Conservation (phyloP, 2,329 filamentous ascomycete species). For the Cadophora sp. region DNA sequence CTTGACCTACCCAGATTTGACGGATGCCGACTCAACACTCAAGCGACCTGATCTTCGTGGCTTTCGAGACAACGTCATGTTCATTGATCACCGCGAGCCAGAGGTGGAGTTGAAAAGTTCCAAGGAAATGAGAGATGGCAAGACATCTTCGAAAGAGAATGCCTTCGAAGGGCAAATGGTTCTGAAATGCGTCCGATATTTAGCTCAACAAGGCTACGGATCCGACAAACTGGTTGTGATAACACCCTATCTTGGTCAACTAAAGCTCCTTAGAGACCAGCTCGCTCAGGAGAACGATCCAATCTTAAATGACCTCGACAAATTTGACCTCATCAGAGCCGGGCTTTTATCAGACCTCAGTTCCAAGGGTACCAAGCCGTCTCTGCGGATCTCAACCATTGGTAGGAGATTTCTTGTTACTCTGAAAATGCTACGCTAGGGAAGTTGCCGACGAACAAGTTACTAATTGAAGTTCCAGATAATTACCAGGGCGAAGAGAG, state of each 20-base stretch:
- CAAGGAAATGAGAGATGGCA: constrained; percentile 57
- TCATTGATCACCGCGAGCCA: constrained; percentile 65
- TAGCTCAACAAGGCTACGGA: constrained; percentile 74
- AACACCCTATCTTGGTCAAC: constrained; percentile 75
- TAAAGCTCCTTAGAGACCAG: constrained; percentile 60
- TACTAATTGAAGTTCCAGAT: constrained; percentile 52
- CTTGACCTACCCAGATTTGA: constrained; percentile 67
- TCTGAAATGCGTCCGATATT: constrained; percentile 67
- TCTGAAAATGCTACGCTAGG: background rate
- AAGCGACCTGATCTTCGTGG: constrained; percentile 58
- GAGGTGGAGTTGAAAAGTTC: constrained; percentile 56
- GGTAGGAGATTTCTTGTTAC: constrained; percentile 52
- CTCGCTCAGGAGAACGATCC: constrained; percentile 66
- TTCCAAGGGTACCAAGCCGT: constrained; percentile 57
- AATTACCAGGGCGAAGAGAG: constrained; percentile 83
- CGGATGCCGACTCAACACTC: constrained; percentile 59
- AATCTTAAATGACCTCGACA: constrained; percentile 72
- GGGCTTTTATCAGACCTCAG: constrained; percentile 64
- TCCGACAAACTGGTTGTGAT: constrained; percentile 70
- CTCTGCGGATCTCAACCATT: constrained; percentile 71
- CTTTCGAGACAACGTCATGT: constrained; percentile 65
- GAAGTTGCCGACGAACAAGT: background rate
- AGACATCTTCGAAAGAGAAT: constrained; percentile 64
- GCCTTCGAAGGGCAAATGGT: constrained; percentile 70
- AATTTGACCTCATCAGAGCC: constrained; percentile 64